A percentile compares a stretch with the other conserved stretches of the same genome.
These are phyloP conservation scores for Zostera marina DNA, from an alignment of 116 monocot species.

Conservation along the genomic window DNA sequence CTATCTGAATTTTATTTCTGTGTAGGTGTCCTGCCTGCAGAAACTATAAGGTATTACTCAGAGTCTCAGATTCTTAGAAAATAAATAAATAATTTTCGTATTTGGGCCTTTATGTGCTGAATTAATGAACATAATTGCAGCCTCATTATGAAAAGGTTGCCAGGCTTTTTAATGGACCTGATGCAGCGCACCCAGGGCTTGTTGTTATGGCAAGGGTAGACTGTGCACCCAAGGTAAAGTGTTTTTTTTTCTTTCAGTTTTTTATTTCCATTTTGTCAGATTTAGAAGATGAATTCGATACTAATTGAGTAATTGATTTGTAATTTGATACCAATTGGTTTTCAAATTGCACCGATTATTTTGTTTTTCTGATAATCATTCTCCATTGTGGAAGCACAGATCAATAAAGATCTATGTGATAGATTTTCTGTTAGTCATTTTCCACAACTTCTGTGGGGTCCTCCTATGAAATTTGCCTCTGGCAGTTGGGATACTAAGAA, in stretches of 20 bases:
- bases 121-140: slow-evolving; percentile 29
- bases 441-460: slow-evolving; percentile 76
- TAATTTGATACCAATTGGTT: neutral
- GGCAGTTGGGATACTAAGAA: slow-evolving; percentile 51
- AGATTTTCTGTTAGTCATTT: slow-evolving; percentile 73
- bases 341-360: neutral
- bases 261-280: neutral
- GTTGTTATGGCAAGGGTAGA: slow-evolving; percentile 76
- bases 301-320: too few species aligned
- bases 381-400: slow-evolving; percentile 45
- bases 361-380: neutral
- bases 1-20: too few species aligned
- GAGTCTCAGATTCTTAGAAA: neutral
- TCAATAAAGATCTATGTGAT: slow-evolving; percentile 63
- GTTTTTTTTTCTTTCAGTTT: neutral
- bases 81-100: neutral
- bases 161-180: slow-evolving; percentile 80
- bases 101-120: neutral
- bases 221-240: slow-evolving; percentile 75
- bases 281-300: too few species aligned
- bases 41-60: neutral
- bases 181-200: slow-evolving; percentile 85
- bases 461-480: slow-evolving; percentile 45
- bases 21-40: slow-evolving; percentile 1
- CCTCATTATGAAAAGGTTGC: slow-evolving; percentile 92